Evolutionary conservation across 768 basidiomycete genomes (phyloP), one percentile per base, ranked within the genome.

Genomic region (Chlorophyllum brunneum): DNA sequence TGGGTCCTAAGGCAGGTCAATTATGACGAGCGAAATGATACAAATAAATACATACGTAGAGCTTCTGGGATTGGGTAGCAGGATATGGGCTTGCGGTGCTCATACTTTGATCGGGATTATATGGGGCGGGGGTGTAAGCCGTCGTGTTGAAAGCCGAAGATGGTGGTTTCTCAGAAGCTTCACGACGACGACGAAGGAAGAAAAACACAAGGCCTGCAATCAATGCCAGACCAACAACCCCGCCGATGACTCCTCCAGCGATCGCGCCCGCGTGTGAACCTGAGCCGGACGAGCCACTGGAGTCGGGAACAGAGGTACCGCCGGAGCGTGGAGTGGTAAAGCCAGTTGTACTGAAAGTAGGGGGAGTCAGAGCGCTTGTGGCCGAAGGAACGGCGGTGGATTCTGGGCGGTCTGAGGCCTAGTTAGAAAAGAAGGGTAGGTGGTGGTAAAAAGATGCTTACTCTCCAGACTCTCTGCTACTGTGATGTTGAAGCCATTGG

Each of bases 221-320:
- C 39, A 77, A 55, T 6, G 70, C 75, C 16, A 79, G 51, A n/a
- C 63, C 71, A 23, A 79, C 70, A 0, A 85, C 53, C 11, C 77
- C 81, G 3, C 81, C 81, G 5, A 83, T 70, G 5, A 80, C 78
- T n/a, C 85, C 84, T 34, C 84, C 85, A 0, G 78, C 81, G 31
- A 86, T 84, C 4, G 54, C 57, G 5, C 59, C 55, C 27, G 49
- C 51, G 29, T 60, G 51, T 39, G 47, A 40, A 22, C 51, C 27
- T 1, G 51, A 52, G 9, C 23, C n/a, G 13, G 51, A 46, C 22
- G 9, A 36, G 33, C n/a, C 13, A 20, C 6, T 24, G 7, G 37
- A 11, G 11, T 9, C 30, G 10, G 40, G 20, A 24, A 33, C n/a
- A 20, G 23, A 39, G 6, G 49, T 34, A 33, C 20, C 24, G 11